Evolutionary conservation across 495 filamentous ascomycete species (phyloP), one percentile per base, ranked within the genome.

Genomic region (Parathielavia appendiculata): DNA sequence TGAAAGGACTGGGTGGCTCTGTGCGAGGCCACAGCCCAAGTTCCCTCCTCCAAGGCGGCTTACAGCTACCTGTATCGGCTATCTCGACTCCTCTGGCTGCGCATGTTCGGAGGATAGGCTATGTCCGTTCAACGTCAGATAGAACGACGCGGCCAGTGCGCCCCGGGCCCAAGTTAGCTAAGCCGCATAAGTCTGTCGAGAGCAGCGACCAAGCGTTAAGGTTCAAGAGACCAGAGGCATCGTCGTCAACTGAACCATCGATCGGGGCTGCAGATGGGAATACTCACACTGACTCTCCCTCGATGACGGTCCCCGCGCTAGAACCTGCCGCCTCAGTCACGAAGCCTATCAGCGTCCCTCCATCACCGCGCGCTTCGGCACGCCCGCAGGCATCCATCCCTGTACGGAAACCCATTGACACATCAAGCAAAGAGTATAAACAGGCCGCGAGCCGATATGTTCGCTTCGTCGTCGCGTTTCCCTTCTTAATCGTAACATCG

Each of bases 401-500:
- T 10, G 13, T 19, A 11, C 57, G 26, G 51, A 66, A 63, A 49
- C 58, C 47, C 16, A 55, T 66, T 17, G 71, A 76, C 54, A 57
- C 60, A 1, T 64, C 63, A 22, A 74, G 72, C 56, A 62, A 63
- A n/a, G 69, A 74, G 53, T 79, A 75, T 62, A 73, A 74, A 53
- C 49, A 49, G 45, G 69, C 70, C 43, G 68, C 70, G 41, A 62
- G 73, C 43, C 76, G 66, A 47, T 74, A 70, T 56, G 67, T 63
- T 7, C 61, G 64, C 26, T 32, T 73, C 30, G 76, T 79, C 54
- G 69, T 79, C 34, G 73, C 71, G 16, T 56, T 78, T 61, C 76
- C 76, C 0, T 71, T 79, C 35, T 54, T 78, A 0, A 47, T 77
- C 4, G 75, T 79, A 11, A 77, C 76, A 17, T 76, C 76, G 2